Evolutionary conservation across 2,329 filamentous ascomycete genomes (phyloP).

Genomic region (Exophiala aquamarina): DNA sequence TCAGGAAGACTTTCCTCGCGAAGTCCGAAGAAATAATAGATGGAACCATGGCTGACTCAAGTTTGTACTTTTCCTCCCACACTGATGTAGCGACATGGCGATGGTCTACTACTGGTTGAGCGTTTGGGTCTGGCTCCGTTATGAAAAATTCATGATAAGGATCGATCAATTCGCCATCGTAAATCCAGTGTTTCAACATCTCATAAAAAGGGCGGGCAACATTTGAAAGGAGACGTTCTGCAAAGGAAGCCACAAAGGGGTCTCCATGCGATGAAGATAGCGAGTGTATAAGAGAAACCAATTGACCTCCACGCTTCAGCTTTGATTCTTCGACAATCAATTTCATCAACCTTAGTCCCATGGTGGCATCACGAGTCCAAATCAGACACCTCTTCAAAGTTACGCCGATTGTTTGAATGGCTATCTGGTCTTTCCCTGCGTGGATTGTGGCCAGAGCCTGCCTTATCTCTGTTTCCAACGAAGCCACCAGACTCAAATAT

Average conservation of each 20-base stretch:
- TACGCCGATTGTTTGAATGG: slow-evolving; percentile 81
- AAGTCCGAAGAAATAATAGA: slow-evolving; percentile 92
- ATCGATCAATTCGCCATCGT: slow-evolving; percentile 96
- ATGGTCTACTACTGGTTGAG: slow-evolving; percentile 50
- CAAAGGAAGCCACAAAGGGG: slow-evolving; percentile 89
- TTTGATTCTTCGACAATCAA: slow-evolving; percentile 89
- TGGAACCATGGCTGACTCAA: slow-evolving; percentile 82
- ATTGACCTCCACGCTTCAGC: slow-evolving; percentile 77
- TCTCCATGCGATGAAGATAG: slow-evolving; percentile 94
- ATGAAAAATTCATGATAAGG: slow-evolving; percentile 96
- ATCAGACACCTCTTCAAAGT: slow-evolving; percentile 94
- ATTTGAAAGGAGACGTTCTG: slow-evolving; percentile 80
- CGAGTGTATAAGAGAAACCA: slow-evolving; percentile 89
- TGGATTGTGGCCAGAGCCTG: slow-evolving; percentile 72
- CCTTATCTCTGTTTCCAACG: slow-evolving; percentile 87
- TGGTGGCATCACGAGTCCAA: slow-evolving; percentile 95
- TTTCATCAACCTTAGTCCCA: slow-evolving; percentile 90
- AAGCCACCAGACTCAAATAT: slow-evolving; percentile 87
- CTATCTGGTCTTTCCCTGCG: slow-evolving; percentile 62
- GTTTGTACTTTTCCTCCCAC: slow-evolving; percentile 96
- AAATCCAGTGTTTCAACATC: slow-evolving; percentile 95
- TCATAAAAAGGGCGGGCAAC: slow-evolving; percentile 95
- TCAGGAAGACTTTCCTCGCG: slow-evolving; percentile 93
- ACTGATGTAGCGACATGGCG: slow-evolving; percentile 72
- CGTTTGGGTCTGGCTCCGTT: slow-evolving; percentile 68